These are phyloP conservation scores for Nelumbo lutea DNA, from an alignment of 164 flowering plant species.

Conservation along the genomic window DNA sequence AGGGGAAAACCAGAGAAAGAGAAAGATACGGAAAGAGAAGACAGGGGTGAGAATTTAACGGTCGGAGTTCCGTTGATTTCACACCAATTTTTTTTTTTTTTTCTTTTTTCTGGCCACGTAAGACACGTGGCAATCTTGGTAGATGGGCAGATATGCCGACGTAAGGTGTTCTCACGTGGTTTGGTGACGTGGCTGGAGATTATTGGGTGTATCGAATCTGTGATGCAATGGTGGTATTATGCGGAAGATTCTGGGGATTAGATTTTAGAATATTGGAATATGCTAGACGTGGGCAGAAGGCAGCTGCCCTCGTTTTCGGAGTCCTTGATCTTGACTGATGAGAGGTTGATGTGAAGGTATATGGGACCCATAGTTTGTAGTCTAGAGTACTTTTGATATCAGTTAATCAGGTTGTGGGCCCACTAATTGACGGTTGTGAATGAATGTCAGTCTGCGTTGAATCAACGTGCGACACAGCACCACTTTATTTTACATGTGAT, in stretches of 20 bases:
- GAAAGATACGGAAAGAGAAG: not conserved
- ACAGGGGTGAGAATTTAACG: slow-evolving; percentile 9
- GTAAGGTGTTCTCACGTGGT: slow-evolving; percentile 2
- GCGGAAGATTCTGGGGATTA: not conserved
- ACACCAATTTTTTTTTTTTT: not conserved
- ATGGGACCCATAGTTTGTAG: too few species aligned
- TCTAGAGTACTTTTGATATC: too few species aligned
- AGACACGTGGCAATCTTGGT: not conserved
- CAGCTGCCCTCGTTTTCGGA: too few species aligned
- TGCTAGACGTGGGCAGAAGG: not conserved
- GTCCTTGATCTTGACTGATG: too few species aligned
- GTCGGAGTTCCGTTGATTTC: not conserved
- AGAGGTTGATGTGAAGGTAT: too few species aligned
- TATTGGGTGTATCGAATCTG: slow-evolving; percentile 1
- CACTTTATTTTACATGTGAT: too few species aligned
- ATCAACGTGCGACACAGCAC: too few species aligned
- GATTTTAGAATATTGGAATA: not conserved
- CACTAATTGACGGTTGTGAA: too few species aligned
- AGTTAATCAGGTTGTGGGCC: too few species aligned
- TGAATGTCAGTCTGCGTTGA: too few species aligned
- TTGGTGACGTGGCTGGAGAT: not conserved
- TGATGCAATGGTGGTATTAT: too few species aligned
- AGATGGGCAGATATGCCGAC: slow-evolving; percentile 1
- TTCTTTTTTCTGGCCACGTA: not conserved
- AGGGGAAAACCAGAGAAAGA: not conserved